Evolutionary conservation across 305 asterid genomes (phyloP), one percentile per base, ranked within the genome.

Genomic region (Solanum hybrid): DNA sequence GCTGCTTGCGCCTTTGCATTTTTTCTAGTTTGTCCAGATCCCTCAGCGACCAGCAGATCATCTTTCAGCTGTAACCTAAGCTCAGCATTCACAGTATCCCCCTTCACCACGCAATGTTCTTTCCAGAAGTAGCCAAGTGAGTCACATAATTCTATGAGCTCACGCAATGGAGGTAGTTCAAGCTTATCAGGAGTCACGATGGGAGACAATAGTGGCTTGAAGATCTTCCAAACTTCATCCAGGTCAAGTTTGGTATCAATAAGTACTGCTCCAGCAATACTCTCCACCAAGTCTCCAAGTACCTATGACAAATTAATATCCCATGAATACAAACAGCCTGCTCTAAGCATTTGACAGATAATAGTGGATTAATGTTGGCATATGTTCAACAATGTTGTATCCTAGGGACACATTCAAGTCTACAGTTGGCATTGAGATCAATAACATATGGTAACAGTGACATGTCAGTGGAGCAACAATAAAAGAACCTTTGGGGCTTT

Each of bases 271-370:
- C 99, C 99, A 4, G 97, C 97, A 73, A 97, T 95, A 95, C 99
- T 96, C 86, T 98, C 99, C 86, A 98, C 96, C 96, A 98, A 91
- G 93, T 98, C 99, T 35, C 99, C 99, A 24, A 98, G 98, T 35
- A 92, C 99, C 99, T 97, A 83, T 87, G 89, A 87, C 40, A 40
- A 57, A 24, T 82, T 90, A 75, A 16, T n/a, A 42, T 74, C 64
- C 14, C 29, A 46, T 69, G 37, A 75, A n/a, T 13, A 42, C 73
- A 83, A 83, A 24, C 20, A 90, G 71, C 34, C 40, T 80, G 11
- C 76, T 29, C 33, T 51, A 86, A 76, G 29, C 84, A 79, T n/a
- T 76, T 11, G 29, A 91, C 79, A 39, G 11, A 26, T 85, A 31
- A n/a, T 33, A 22, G 46, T 22, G 42, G 42, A 57, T 31, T 85